These are phyloP conservation scores for Plasmodium vinckei DNA, from an alignment of 169 alveolate species.

Conservation along the genomic window DNA sequence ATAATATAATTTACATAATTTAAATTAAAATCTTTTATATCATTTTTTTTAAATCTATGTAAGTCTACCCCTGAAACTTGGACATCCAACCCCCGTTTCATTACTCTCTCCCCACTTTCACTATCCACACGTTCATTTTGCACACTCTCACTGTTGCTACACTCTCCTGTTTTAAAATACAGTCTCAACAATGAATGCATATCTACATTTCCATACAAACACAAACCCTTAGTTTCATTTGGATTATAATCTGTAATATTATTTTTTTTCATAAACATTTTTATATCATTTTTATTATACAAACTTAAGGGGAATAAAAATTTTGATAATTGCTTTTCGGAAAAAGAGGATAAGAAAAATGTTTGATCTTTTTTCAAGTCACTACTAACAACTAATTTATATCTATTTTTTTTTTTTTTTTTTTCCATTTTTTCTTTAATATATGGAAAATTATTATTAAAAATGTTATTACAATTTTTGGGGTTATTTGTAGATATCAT, in stretches of 20 bases:
- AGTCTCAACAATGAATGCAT: conserved; percentile 27
- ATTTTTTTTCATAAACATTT: conserved; percentile 20
- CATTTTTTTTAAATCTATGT: conserved; percentile 7
- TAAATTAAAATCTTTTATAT: conserved; percentile 1
- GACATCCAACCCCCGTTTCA: not conserved
- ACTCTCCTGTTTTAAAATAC: not conserved
- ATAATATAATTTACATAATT: conserved; percentile 39
- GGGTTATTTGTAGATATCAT: conserved; percentile 60
- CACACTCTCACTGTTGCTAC: not conserved
- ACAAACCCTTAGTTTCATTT: conserved; percentile 49
- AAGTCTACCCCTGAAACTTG: conserved; percentile 6
- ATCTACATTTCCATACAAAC: conserved; percentile 51
- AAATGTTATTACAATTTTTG: conserved; percentile 17
- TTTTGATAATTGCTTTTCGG: conserved; percentile 38
- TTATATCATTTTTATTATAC: conserved; percentile 15
- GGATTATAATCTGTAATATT: conserved; percentile 14
- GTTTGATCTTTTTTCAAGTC: conserved; percentile 70
- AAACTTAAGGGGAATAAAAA: conserved; percentile 52
- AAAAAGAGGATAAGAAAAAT: conserved; percentile 46
- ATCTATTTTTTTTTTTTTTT: not conserved
- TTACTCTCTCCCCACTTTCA: too few species aligned
- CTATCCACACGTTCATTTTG: not conserved
- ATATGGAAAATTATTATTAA: conserved; percentile 21
- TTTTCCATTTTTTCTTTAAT: not conserved
- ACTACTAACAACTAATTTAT: conserved; percentile 14